These are phyloP conservation scores for Vitis labrusca DNA, from an alignment of 164 flowering plant species.

Conservation along the genomic window DNA sequence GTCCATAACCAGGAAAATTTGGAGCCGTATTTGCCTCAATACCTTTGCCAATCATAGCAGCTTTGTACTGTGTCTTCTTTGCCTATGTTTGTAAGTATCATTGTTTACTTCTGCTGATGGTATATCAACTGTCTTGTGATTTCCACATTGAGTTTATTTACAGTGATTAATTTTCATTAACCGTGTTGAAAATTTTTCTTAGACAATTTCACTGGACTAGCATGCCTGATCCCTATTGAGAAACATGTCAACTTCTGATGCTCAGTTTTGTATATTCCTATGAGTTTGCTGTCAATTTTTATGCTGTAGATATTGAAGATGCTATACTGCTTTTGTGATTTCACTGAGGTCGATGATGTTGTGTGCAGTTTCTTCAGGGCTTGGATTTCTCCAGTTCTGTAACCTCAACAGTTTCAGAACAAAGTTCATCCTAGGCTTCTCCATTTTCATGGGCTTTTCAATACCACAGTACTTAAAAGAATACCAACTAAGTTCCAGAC, in stretches of 20 bases:
- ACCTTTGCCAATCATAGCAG: conserved; percentile 41
- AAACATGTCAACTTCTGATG: neutral
- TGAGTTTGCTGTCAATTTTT: too few species aligned
- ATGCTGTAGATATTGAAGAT: too few species aligned
- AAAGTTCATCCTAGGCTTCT: conserved; percentile 44
- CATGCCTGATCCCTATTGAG: neutral
- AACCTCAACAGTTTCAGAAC: conserved; percentile 55
- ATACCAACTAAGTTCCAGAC: conserved; percentile 9
- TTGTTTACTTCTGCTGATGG: neutral
- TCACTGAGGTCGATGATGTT: neutral
- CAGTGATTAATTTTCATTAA: too few species aligned
- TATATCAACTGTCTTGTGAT: neutral
- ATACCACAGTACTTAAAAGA: conserved; percentile 60
- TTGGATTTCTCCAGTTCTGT: conserved; percentile 55
- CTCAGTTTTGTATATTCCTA: neutral
- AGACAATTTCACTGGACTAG: neutral
- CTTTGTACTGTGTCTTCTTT: conserved; percentile 53
- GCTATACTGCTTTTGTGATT: too few species aligned
- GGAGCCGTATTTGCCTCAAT: conserved; percentile 52
- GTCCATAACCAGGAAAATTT: conserved; percentile 36
- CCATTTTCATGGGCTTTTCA: conserved; percentile 53
- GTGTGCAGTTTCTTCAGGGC: conserved; percentile 47
- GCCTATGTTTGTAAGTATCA: conserved; percentile 56
- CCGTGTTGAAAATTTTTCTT: too few species aligned
- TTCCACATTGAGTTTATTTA: neutral